Base-by-base conservation (phyloP, 176 grass and related monocot genomes). In the Echinochloa phyllopogon region DNA sequence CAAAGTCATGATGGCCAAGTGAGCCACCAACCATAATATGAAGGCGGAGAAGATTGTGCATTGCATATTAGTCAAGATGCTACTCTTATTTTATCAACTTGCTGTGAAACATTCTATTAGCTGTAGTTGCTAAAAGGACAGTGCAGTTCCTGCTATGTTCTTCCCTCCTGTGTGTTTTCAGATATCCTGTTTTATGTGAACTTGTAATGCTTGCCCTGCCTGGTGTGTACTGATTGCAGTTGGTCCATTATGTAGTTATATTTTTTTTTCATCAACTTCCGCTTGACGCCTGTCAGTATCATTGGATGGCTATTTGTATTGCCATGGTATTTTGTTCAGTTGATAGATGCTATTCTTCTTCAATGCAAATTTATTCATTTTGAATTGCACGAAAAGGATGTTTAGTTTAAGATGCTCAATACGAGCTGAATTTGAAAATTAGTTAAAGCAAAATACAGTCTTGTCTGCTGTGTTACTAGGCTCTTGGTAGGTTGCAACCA, bases 1-100 rank as follows among this genome's bases (percentile, higher is more conserved):
- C 79, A 94, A 97, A 85, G 91, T 97, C 71, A 97, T 97, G 94
- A 97, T 94, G 94, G 91, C 94, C 61, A 97, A 97, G 80, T 94
- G 85, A 97, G 39, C 79, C 80, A 45, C 20, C 9, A 86, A 49
- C 49, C 38, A 33, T 74, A 39, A 76, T 66, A 57, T 51, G 1
- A 75, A 78, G 63, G 67, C 40, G 0, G 36, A 64, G 69, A 84
- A 83, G 86, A 88, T 55, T 77, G 76, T 74, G 65, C 78, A 78
- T 85, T 85, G 82, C 86, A 76, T 80, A 77, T 77, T 78, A 65
- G 78, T 78, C 55, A 79, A 79, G 69, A 80, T 37, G 75, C 77
- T 84, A 81, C 64, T 81, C 43, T 64, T 87, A 43, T 86, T 74
- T 44, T 24, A 71, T 80, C 44, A 47, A 76, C 76, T 88, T 83